These are phyloP conservation scores for Sherardia arvensis DNA, from an alignment of 257 asterid species.

Conservation along the genomic window DNA sequence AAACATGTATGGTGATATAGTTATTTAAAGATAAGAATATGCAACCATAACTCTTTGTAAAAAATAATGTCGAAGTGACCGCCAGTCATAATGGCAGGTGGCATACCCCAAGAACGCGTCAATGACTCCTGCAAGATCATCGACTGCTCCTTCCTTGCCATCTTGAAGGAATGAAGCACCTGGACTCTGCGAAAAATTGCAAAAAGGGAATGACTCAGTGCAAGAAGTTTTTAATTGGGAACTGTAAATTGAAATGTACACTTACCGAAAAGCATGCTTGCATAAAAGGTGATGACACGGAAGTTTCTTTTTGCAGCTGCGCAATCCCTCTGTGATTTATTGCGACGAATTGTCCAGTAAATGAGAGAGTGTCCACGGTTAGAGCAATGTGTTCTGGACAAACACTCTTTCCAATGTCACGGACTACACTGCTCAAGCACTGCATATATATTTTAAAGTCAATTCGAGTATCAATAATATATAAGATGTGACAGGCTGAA, in stretches of 20 bases:
- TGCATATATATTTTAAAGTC: slow-evolving; percentile 28
- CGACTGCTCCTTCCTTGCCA: slow-evolving; percentile 56
- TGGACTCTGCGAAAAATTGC: slow-evolving; percentile 86
- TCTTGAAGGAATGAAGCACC: slow-evolving; percentile 58
- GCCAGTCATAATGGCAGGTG: slow-evolving; percentile 77
- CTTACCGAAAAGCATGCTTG: slow-evolving; percentile 83
- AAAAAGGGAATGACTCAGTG: slow-evolving; percentile 8
- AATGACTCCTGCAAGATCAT: slow-evolving; percentile 62
- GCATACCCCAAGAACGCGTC: slow-evolving; percentile 89
- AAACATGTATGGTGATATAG: too few relatives aligned
- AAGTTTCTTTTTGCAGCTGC: slow-evolving; percentile 58
- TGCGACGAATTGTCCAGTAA: slow-evolving; percentile 73
- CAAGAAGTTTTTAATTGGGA: neutral
- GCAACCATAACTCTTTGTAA: slow-evolving; percentile 44
- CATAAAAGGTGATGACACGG: slow-evolving; percentile 51
- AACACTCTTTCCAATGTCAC: slow-evolving; percentile 65
- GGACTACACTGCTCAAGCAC: slow-evolving; percentile 62
- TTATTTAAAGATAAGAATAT: neutral
- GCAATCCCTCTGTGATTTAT: slow-evolving; percentile 67
- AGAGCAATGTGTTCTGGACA: slow-evolving; percentile 71
- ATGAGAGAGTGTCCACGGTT: slow-evolving; percentile 68
- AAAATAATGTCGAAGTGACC: slow-evolving; percentile 53
- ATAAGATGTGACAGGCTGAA: neutral
- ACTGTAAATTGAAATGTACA: slow-evolving; percentile 14
- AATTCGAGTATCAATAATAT: slow-evolving; percentile 9